These are phyloP conservation scores for Alectoria sarmentosa DNA, from an alignment of 495 filamentous ascomycete species.

Conservation along the genomic window DNA sequence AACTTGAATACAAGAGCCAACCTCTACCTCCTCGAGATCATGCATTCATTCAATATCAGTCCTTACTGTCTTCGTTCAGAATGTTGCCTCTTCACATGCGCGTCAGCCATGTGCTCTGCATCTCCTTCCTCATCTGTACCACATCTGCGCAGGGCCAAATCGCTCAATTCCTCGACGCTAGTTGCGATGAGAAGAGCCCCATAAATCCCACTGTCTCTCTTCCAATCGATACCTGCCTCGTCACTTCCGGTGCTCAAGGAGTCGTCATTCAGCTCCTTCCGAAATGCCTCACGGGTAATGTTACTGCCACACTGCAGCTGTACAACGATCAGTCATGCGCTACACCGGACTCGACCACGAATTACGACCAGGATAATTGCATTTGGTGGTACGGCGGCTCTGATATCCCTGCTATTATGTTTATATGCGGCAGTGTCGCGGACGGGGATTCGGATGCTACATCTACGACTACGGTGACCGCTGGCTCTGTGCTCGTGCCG, in stretches of 20 bases:
- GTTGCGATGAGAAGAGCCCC: not conserved
- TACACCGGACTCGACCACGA: no score
- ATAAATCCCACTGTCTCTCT: constrained; percentile 11
- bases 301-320: constrained; percentile 1
- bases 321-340: constrained; percentile 15
- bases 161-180: not conserved
- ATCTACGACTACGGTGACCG: constrained; percentile 12
- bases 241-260: constrained; percentile 2
- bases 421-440: constrained; percentile 5
- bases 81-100: not conserved
- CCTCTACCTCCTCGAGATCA: not conserved
- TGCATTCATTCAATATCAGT: not conserved
- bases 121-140: not conserved
- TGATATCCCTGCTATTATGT: constrained; percentile 2
- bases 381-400: not conserved
- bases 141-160: not conserved
- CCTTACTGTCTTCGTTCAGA: not conserved
- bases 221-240: constrained; percentile 10
- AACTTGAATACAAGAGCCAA: not conserved
- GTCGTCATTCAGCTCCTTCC: constrained; percentile 4
- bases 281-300: constrained; percentile 9
- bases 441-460: constrained; percentile 7
- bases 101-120: not conserved
- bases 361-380: not conserved
- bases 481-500: constrained; percentile 7